Conservation (phyloP, 2,329 filamentous ascomycete genomes). For the Aciculosporium take region DNA sequence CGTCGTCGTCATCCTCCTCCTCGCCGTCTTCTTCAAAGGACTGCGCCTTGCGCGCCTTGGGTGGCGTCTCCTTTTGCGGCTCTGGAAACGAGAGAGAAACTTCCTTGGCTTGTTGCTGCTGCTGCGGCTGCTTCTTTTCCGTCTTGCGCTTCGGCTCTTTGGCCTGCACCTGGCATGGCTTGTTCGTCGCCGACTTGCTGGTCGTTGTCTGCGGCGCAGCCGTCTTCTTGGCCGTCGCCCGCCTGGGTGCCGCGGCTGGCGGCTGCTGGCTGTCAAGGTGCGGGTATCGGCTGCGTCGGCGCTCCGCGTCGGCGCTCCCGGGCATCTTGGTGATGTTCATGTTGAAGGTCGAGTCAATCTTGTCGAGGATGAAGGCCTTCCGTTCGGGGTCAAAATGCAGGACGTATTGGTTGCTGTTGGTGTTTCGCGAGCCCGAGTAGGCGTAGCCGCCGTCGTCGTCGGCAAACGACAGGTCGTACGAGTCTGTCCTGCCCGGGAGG, state of each 20-base stretch:
- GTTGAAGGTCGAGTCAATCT: slow-evolving; percentile 65
- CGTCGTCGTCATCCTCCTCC: slow-evolving; percentile 40
- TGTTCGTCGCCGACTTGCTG: slow-evolving; percentile 9
- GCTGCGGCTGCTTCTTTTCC: slow-evolving; percentile 22
- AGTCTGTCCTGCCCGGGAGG: slow-evolving; percentile 31
- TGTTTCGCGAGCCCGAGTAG: slow-evolving; percentile 45
- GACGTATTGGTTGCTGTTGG: slow-evolving; percentile 43
- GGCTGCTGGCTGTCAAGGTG: slow-evolving; percentile 42
- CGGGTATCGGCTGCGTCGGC: slow-evolving; percentile 50
- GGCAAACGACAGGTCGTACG: slow-evolving; percentile 41
- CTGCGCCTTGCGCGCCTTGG: slow-evolving; percentile 12
- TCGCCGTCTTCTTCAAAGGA: slow-evolving; percentile 32
- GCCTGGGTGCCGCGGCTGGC: slow-evolving; percentile 12
- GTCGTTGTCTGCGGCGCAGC: slow-evolving; percentile 11
- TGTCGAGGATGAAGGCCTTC: slow-evolving; percentile 70
- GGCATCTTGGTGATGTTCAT: slow-evolving; percentile 71
- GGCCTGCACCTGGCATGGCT: slow-evolving; percentile 4
- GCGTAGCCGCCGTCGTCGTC: slow-evolving; percentile 43
- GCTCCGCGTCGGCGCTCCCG: slow-evolving; percentile 46
- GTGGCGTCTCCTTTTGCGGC: slow-evolving; percentile 18
- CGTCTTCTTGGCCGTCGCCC: slow-evolving; percentile 14
- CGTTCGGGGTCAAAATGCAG: slow-evolving; percentile 63
- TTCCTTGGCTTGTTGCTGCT: slow-evolving; percentile 19
- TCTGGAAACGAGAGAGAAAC: slow-evolving; percentile 21
- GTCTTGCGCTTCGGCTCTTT: slow-evolving; percentile 14